Base-by-base conservation (phyloP, 176 grass and related monocot genomes). In the Oryza officinalis region DNA sequence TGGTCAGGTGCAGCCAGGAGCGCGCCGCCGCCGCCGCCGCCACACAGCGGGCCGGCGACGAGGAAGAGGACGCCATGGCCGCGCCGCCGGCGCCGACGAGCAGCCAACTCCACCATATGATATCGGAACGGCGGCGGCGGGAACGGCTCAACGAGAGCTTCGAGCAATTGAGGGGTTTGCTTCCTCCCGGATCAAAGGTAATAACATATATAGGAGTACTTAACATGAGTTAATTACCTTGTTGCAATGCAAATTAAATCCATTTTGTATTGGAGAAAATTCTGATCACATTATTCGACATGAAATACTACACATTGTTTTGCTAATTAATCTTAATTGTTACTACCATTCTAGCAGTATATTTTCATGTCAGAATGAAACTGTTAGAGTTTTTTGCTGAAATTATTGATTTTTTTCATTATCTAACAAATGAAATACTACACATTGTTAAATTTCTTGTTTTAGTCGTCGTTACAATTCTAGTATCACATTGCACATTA, bases 121-220 rank as follows among this genome's bases (percentile, higher is more conserved):
- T 97, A 84, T 91, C 94, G 23, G 94, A 97, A 74, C 84, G 94
- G 49, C 43, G 76, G 59, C 69, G 94, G 25, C 78, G 94, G 67
- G 87, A 94, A 87, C 87, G 86, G 89, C 84, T 97, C 23, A 97
- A 94, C 65, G 94, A 97, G 74, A 86, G 84, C 82, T 97, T 97
- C 49, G 77, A 94, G 45, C 30, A 47, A 10, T 89, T 97, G 11
- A 84, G 91, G 9, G 43, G 64, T 10, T 65, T 97, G 74, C 84
- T 97, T 60, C 94, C 94, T 22, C 89, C 78, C 0, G 84, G 87
- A 72, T 84, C 89, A 26, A 94, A 92, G 94, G 94, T 96, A 61
- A 5, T 50, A 50, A 18, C 4, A 15, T 10, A 13, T 3, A 17
- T 49, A n/a, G n/a, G n/a, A n/a, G n/a, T n/a, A 22, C 5, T 54